Evolutionary conservation across 1,284 basidiomycete genomes (phyloP), one percentile per base, ranked within the genome.

Genomic region (Porphyrellus sp.): DNA sequence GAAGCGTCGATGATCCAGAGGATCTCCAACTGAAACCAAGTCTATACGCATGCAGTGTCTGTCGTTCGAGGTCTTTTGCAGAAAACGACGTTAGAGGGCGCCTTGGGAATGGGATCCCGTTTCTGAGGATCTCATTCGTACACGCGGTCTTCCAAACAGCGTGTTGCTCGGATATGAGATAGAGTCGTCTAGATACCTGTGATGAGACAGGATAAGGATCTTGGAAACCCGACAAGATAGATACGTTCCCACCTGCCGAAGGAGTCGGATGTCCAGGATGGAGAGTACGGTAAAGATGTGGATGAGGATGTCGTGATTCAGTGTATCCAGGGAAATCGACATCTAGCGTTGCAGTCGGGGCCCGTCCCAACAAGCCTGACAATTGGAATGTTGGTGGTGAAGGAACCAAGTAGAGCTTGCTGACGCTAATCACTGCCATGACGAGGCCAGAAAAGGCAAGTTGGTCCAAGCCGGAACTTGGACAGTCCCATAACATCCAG

Each of bases 131-230:
- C 40, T 79, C 71, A 37, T 54, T 63, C 18, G 60, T 59, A 59
- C 75, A 79, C 18, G 75, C 76, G 34, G 75, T 74, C n/a, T 72
- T 72, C 83, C 83, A 86, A 21, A 85, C 74, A 43, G 76, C 72
- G 35, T 74, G 75, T 20, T 77, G 67, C 11, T 62, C 66, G 0
- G 79, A 77, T 11, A 83, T 54, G 5, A 60, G 53, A 45, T 64
- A 60, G 24, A 85, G 59, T n/a, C 72, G 70, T 54, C 65, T 75
- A 57, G 77, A 84, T 40, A 74, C 78, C 83, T 85, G 51, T 39
- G 40, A 46, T 47, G 39, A 40, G 45, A 23, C 51, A n/a, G 27
- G 3, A 35, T 40, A 28, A 52, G 34, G 8, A 25, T 20, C 16
- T 33, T 20, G 33, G 41, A 40, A 27, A 25, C 1, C 5, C 23